phyloP scores from a whole-genome alignment of 306 rosid genomes.

The Medicago ruthenica region DNA sequence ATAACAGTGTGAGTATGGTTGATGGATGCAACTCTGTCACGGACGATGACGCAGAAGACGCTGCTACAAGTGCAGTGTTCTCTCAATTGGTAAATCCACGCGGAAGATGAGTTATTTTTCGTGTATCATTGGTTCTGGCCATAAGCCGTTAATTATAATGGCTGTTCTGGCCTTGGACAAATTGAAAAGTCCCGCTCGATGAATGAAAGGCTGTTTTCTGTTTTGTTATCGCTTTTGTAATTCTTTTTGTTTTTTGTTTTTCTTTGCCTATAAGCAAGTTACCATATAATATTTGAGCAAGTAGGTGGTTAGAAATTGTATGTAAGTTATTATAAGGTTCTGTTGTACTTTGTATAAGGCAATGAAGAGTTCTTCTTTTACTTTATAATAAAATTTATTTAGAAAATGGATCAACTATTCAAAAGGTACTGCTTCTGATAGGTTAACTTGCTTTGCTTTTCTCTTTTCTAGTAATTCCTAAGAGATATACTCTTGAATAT shows the following conservation, averaged over 20 bases:
- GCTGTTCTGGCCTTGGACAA: conserved; percentile 48
- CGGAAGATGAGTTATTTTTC: conserved; percentile 70
- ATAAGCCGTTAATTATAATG: conserved; percentile 31
- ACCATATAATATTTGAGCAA: conserved; percentile 49
- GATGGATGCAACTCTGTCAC: conserved; percentile 64
- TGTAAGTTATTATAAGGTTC: conserved; percentile 38
- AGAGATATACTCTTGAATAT: conserved; percentile 7
- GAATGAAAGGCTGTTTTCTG: conserved; percentile 47
- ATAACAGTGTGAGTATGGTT: conserved; percentile 79
- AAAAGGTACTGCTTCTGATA: conserved; percentile 33
- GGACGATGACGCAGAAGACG: conserved; percentile 76
- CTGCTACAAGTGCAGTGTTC: conserved; percentile 90
- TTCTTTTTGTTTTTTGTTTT: conserved; percentile 22
- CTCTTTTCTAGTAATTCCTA: conserved; percentile 2
- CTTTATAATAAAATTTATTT: conserved; percentile 41
- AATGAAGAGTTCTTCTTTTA: conserved; percentile 44
- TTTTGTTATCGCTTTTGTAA: conserved; percentile 41
- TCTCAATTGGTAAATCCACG: conserved; percentile 96
- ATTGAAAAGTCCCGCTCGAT: conserved; percentile 40
- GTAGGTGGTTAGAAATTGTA: conserved; percentile 47
- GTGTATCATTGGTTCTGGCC: conserved; percentile 39
- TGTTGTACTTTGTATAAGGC: conserved; percentile 45
- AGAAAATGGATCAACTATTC: conserved; percentile 33
- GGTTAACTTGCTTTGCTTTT: conserved; percentile 8
- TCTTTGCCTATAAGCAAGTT: conserved; percentile 44